These are phyloP conservation scores for Aspergillus ochraceoroseus DNA, from an alignment of 2,329 filamentous ascomycete genomes.

Conservation along the genomic window DNA sequence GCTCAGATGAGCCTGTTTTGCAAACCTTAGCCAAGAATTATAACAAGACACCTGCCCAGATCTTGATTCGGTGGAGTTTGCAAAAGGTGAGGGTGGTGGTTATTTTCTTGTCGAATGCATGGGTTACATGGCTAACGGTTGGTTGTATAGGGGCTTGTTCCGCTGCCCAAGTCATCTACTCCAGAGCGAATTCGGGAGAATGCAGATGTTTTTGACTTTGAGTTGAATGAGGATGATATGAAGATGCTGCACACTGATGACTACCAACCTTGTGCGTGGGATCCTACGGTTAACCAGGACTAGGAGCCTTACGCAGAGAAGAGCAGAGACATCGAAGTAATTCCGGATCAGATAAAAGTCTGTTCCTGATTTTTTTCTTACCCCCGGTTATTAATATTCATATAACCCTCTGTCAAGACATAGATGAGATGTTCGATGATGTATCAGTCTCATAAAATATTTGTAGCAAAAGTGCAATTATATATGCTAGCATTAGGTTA, in stretches of 20 bases:
- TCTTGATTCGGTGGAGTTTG: constrained; percentile 58
- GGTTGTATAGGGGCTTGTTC: constrained; percentile 51
- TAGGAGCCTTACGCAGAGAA: too few relatives aligned
- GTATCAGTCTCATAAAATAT: too few relatives aligned
- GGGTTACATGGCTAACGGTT: not conserved
- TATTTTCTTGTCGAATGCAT: not conserved
- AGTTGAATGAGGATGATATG: constrained; percentile 57
- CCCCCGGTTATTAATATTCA: too few relatives aligned
- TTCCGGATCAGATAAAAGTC: too few relatives aligned
- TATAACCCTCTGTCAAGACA: too few relatives aligned
- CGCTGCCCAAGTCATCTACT: constrained; percentile 59
- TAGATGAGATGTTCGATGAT: too few relatives aligned
- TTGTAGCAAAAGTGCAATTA: too few relatives aligned
- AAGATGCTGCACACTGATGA: constrained; percentile 49
- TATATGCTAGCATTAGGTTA: too few relatives aligned
- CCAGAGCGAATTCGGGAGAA: constrained; percentile 59
- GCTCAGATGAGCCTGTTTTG: constrained; percentile 52
- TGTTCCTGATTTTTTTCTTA: too few relatives aligned
- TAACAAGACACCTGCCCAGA: constrained; percentile 54
- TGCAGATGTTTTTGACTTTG: constrained; percentile 56
- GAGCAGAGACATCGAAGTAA: too few relatives aligned
- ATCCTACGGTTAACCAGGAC: constrained; percentile 40
- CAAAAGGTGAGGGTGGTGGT: constrained; percentile 54
- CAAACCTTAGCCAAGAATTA: constrained; percentile 52
- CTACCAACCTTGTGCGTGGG: constrained; percentile 57